A percentile compares a stretch with the other conserved stretches of the same genome.
Evolutionary conservation across 176 grass and related monocot species (phyloP).

Genomic region (bread wheat (Triticum aestivum)): IWGSC_CS_RefSeq_v2.1 NC_057800.1:224643229-224643728

Average conservation of each 20-base stretch:
- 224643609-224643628: conserved; percentile 82
- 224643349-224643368: not conserved
- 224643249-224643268: not conserved
- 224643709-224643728: conserved; percentile 96
- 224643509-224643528: not conserved
- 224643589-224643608: conserved; percentile 28
- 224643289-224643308: not conserved
- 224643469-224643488: conserved; percentile 1
- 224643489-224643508: not conserved
- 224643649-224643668: conserved; percentile 90
- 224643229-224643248: not conserved
- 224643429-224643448: not conserved
- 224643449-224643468: not conserved
- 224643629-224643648: conserved; percentile 92
- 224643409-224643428: not conserved
- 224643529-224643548: not conserved
- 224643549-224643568: not conserved
- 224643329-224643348: not conserved
- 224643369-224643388: not conserved
- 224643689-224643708: conserved; percentile 83
- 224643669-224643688: conserved; percentile 95
- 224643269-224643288: not conserved
- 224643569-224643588: not conserved
- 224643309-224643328: not conserved
- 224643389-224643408: not conserved